Percentiles rank a stretch among this genome's conserved stretches.
Conservation (phyloP, 2,329 filamentous ascomycete genomes). For the Camillea tinctor region DNA sequence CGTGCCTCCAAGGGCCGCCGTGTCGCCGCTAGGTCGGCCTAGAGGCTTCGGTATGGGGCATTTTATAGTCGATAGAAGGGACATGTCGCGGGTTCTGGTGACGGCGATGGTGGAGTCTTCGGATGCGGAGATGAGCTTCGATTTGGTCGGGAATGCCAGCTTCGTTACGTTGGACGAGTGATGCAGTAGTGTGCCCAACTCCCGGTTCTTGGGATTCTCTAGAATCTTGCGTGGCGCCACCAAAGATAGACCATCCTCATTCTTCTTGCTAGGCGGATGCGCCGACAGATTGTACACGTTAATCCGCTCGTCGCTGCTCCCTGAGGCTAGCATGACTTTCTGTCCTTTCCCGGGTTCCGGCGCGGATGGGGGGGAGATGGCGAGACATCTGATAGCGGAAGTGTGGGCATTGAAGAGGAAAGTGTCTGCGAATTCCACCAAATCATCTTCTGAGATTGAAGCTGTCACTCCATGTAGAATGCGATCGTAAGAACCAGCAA, state of each 20-base stretch:
- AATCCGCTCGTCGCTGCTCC: slow-evolving; percentile 89
- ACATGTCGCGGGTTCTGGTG: slow-evolving; percentile 85
- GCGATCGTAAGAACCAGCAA: slow-evolving; percentile 91
- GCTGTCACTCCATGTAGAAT: slow-evolving; percentile 87
- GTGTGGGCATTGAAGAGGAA: slow-evolving; percentile 95
- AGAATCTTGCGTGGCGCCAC: slow-evolving; percentile 71
- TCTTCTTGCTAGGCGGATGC: slow-evolving; percentile 57
- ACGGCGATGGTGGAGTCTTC: slow-evolving; percentile 93
- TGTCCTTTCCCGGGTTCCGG: slow-evolving; percentile 61
- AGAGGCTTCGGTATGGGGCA: slow-evolving; percentile 78
- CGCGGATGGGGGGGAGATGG: slow-evolving; percentile 74
- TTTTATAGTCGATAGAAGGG: slow-evolving; percentile 82
- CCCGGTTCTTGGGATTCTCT: slow-evolving; percentile 83
- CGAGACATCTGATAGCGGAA: slow-evolving; percentile 85
- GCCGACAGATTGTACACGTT: slow-evolving; percentile 89
- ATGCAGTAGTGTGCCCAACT: slow-evolving; percentile 83
- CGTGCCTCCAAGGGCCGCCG: slow-evolving; percentile 74
- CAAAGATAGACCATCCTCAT: slow-evolving; percentile 61
- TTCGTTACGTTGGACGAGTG: slow-evolving; percentile 80
- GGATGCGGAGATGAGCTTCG: slow-evolving; percentile 82
- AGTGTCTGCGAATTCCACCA: slow-evolving; percentile 77
- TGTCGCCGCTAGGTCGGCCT: slow-evolving; percentile 85
- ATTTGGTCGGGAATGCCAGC: slow-evolving; percentile 78
- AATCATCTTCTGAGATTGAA: slow-evolving; percentile 52
- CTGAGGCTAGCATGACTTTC: slow-evolving; percentile 86